A percentile compares a stretch with the other conserved stretches of the same genome.
These are phyloP conservation scores for Elsinoe australis DNA, from an alignment of 2,329 filamentous ascomycete species.

Conservation along the genomic window DNA sequence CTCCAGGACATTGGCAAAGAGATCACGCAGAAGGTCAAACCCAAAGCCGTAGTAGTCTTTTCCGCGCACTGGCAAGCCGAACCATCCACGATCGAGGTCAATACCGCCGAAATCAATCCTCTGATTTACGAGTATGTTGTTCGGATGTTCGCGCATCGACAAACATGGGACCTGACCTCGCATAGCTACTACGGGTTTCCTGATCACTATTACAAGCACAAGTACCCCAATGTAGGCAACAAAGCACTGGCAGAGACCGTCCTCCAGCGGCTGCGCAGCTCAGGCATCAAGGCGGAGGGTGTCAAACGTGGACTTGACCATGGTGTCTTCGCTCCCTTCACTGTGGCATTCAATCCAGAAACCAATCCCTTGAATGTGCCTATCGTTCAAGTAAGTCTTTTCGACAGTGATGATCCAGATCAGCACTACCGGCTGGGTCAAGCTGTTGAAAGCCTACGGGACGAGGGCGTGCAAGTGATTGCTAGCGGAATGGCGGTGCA, in stretches of 20 bases:
- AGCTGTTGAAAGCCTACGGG: constrained; percentile 57
- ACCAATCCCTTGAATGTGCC: constrained; percentile 42
- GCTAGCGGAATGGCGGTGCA: constrained; percentile 63
- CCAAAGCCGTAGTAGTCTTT: constrained; percentile 65
- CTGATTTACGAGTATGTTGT: constrained; percentile 57
- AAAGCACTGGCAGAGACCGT: constrained; percentile 53
- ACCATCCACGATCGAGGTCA: constrained; percentile 53
- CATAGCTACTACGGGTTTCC: constrained; percentile 63
- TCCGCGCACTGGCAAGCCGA: constrained; percentile 68
- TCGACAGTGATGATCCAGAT: constrained; percentile 54
- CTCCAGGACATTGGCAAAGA: constrained; percentile 60
- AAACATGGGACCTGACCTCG: too few relatives aligned
- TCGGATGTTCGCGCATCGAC: not conserved
- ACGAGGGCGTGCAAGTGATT: constrained; percentile 61
- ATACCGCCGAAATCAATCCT: constrained; percentile 55
- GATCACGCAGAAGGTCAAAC: constrained; percentile 62
- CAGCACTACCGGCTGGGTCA: constrained; percentile 61
- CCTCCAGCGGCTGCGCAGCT: constrained; percentile 46
- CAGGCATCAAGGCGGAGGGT: constrained; percentile 54
- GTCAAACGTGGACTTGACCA: constrained; percentile 63
- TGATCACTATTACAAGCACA: constrained; percentile 57
- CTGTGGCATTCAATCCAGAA: constrained; percentile 42
- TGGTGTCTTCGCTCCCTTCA: constrained; percentile 66
- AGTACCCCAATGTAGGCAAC: constrained; percentile 58
- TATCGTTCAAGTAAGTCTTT: constrained; percentile 65